These are phyloP conservation scores for Xylariaceae sp. DNA, from an alignment of 2,329 filamentous ascomycete species.

Conservation along the genomic window DNA sequence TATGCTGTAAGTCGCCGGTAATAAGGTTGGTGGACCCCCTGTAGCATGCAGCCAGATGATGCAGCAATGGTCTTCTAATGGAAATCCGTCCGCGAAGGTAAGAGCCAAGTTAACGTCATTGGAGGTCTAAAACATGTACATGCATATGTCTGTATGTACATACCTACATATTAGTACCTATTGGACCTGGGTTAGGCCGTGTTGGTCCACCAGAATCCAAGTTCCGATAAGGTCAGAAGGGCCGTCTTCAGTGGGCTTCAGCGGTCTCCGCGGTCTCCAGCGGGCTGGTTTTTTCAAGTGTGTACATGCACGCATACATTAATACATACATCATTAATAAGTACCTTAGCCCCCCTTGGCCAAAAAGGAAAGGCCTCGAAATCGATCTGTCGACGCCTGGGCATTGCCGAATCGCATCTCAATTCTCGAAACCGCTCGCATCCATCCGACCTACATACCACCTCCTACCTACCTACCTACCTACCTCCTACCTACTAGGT, in stretches of 20 bases:
- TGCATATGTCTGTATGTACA: too few species aligned
- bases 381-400: not conserved
- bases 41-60: too few species aligned
- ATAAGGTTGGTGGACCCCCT: not conserved
- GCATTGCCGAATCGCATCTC: conserved; percentile 27
- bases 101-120: conserved; percentile 24
- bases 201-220: conserved; percentile 13
- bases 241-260: conserved; percentile 1
- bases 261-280: too few species aligned
- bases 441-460: not conserved
- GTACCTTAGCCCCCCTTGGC: not conserved
- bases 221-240: conserved; percentile 23
- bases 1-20: conserved; percentile 12
- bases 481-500: conserved; percentile 16
- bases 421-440: conserved; percentile 16
- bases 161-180: conserved; percentile 17
- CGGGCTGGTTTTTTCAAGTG: too few species aligned
- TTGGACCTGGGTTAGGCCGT: conserved; percentile 7
- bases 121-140: too few species aligned
- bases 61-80: too few species aligned
- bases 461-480: too few species aligned
- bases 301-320: too few species aligned
- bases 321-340: too few species aligned
- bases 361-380: not conserved
- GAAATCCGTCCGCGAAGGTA: not conserved